Conservation (phyloP, 164 flowering plant genomes). For the Chloranthus sessilifolius region DNA sequence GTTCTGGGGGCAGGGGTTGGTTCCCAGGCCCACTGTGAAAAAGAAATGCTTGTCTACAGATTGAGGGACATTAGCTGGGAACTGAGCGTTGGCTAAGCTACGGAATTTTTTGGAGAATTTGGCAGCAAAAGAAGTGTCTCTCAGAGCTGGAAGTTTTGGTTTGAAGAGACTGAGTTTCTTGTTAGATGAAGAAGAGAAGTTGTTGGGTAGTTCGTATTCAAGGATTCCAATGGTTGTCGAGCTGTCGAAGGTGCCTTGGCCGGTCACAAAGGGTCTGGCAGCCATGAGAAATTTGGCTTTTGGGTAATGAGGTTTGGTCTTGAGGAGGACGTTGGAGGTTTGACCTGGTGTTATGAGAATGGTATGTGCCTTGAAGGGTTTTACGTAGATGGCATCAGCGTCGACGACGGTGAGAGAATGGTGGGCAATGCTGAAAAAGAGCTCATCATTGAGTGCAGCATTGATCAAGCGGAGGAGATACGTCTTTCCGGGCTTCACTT, state of each 20-base stretch:
- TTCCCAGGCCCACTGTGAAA: slow-evolving; percentile 30
- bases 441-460: slow-evolving; percentile 63
- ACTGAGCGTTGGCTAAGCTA: slow-evolving; percentile 21
- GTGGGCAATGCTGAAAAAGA: slow-evolving; percentile 59
- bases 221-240: slow-evolving; percentile 45
- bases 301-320: slow-evolving; percentile 31
- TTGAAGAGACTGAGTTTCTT: slow-evolving; percentile 16
- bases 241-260: slow-evolving; percentile 41
- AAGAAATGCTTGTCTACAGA: slow-evolving; percentile 20
- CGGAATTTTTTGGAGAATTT: slow-evolving; percentile 15
- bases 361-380: slow-evolving; percentile 35
- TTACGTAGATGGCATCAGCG: slow-evolving; percentile 47
- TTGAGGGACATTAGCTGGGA: slow-evolving; percentile 27
- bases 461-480: slow-evolving; percentile 54
- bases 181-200: not conserved
- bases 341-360: slow-evolving; percentile 53
- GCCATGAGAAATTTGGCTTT: slow-evolving; percentile 45
- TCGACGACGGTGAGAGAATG: slow-evolving; percentile 52
- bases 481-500: slow-evolving; percentile 49
- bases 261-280: slow-evolving; percentile 44
- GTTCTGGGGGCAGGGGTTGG: slow-evolving; percentile 26
- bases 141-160: slow-evolving; percentile 22
- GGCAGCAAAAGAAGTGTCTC: slow-evolving; percentile 20
- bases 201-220: slow-evolving; percentile 9
- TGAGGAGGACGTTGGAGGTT: slow-evolving; percentile 56